phyloP scores from a whole-genome alignment of 2,329 filamentous ascomycete species.

The Bimuria novae-zelandiae region DNA sequence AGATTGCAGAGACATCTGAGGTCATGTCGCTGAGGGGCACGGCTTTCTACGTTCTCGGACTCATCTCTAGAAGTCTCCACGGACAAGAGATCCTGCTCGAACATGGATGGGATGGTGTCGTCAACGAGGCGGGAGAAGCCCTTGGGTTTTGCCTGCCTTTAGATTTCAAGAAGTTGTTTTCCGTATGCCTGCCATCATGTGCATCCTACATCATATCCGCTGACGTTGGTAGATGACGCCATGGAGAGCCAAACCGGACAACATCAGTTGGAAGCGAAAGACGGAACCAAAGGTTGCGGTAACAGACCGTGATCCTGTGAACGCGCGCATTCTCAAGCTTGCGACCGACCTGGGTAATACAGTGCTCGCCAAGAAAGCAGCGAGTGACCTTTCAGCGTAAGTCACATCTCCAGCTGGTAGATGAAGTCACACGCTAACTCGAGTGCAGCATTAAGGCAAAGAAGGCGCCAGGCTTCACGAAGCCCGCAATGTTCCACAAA shows the following conservation, averaged over 20 bases:
- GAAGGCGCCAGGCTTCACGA: conserved; percentile 74
- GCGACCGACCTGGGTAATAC: conserved; percentile 91
- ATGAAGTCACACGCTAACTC: conserved; percentile 18
- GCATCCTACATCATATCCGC: conserved; percentile 1
- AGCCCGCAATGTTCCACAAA: conserved; percentile 79
- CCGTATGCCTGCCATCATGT: conserved; percentile 50
- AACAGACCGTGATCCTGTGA: conserved; percentile 64
- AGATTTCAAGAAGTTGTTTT: conserved; percentile 77
- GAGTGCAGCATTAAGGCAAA: conserved; percentile 70
- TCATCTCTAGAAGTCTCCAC: conserved; percentile 90
- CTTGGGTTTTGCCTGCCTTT: conserved; percentile 86
- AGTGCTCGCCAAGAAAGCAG: conserved; percentile 85
- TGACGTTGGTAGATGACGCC: conserved; percentile 44
- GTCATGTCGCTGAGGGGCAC: conserved; percentile 94
- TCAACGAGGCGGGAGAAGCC: conserved; percentile 79
- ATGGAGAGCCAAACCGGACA: conserved; percentile 39
- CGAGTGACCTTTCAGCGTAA: conserved; percentile 72
- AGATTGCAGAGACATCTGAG: conserved; percentile 84
- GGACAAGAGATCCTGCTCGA: conserved; percentile 90
- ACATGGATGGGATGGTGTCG: conserved; percentile 90
- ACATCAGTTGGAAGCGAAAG: conserved; percentile 39
- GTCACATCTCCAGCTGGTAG: conserved; percentile 23
- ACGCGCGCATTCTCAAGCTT: conserved; percentile 78
- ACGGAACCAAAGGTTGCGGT: conserved; percentile 59
- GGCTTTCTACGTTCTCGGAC: conserved; percentile 91